Base-by-base conservation (phyloP, 495 filamentous ascomycete species). In the Collariella sp. region DNA sequence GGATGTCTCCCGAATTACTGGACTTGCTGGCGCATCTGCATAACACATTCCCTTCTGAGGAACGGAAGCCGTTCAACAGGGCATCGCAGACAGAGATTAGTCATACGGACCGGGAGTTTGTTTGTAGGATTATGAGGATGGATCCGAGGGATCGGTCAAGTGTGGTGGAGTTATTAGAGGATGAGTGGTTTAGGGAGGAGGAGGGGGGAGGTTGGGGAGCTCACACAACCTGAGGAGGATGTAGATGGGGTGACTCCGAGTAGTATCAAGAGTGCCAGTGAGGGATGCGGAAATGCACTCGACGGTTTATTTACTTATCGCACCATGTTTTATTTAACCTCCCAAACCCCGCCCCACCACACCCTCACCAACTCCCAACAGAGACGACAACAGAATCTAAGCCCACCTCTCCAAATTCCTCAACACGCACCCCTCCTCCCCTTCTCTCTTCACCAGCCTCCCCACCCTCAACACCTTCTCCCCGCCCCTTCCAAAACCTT, bases 391-490 rank as follows among this genome's bases (percentile, higher is more conserved):
- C n/a, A n/a, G n/a, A 31, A 31, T 31, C 36, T 49, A 54, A 43
- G 59, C 74, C 91, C 91, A 98, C 35, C 71, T 76, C 57, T 87
- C 81, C 60, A 94, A 66, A 43, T 83, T 82, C 51, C 70, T 73
- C 54, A 96, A 63, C 3, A 86, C 71, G 65, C 88, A 91, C 11
- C 82, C 86, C 50, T 83, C 79, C 12, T 72, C 77, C 9, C 70
- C 74, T 24, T 66, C 65, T 49, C 81, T 75, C 34, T 62, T 46
- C 19, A 78, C 67, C 38, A 98, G 70, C 65, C 71, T 79, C 22
- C 93, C 93, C 56, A 96, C 79, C n/a, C 65, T 70, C 58, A 80
- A 86, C 15, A 91, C 86, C 35, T 63, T 84, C 78, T 98, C 91
- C 12, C 90, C 93, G 26, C 72, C 18, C 65, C 70, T 64, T 78